Evolutionary conservation across 306 rosid genomes (phyloP).

Genomic region (Pueraria montana): DNA sequence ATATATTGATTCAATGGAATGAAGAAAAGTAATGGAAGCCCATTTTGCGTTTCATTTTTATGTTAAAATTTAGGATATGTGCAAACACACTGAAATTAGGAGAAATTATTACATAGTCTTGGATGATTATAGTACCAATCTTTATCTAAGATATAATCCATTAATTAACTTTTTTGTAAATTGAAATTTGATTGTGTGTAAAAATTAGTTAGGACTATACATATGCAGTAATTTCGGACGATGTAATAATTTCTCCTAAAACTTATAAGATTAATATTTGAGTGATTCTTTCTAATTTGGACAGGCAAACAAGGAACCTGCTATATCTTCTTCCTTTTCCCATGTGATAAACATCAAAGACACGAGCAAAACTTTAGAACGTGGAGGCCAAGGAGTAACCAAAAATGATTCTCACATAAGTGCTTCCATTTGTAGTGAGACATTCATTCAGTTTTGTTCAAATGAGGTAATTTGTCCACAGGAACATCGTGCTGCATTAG

Average conservation of each 20-base stretch:
- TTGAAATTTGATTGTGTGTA: too few species aligned
- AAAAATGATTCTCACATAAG: background rate
- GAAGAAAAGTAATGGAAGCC: too few species aligned
- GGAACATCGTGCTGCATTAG: conserved; percentile 33
- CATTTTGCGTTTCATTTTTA: too few species aligned
- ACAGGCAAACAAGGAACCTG: conserved; percentile 26
- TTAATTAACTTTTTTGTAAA: too few species aligned
- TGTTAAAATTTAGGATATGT: too few species aligned
- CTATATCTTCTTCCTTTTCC: conserved; percentile 16
- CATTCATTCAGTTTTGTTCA: conserved; percentile 26
- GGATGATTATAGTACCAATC: too few species aligned
- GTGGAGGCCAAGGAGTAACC: background rate
- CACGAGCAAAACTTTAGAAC: background rate
- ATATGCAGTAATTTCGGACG: background rate
- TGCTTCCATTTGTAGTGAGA: background rate
- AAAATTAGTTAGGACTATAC: too few species aligned
- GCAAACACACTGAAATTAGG: too few species aligned
- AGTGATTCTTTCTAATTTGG: background rate
- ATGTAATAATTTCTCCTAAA: background rate
- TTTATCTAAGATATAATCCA: too few species aligned
- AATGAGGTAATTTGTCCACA: conserved; percentile 39
- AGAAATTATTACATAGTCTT: too few species aligned
- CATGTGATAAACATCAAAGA: conserved; percentile 41
- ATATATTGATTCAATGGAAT: background rate
- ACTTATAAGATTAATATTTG: background rate